phyloP scores from a whole-genome alignment of 805 yeast genomes.

The Barnettozyma botsteinii region DNA sequence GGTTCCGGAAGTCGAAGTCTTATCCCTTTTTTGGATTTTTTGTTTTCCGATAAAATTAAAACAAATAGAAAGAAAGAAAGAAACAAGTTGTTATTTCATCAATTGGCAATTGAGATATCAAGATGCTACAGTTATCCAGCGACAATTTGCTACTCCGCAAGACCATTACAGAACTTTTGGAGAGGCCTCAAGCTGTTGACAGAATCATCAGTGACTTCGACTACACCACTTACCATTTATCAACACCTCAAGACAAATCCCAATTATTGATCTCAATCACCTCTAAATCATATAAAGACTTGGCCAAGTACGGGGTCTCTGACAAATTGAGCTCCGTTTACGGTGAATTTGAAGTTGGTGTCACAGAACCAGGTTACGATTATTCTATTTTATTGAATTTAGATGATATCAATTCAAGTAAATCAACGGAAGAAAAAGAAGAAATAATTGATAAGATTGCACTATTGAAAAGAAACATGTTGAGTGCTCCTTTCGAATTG shows the following conservation, averaged over 20 bases:
- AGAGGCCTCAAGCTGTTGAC: constrained; percentile 54
- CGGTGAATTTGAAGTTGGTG: constrained; percentile 33
- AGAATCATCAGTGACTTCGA: constrained; percentile 93
- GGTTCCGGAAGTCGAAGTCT: background rate
- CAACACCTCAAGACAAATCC: constrained; percentile 76
- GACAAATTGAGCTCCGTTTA: constrained; percentile 48
- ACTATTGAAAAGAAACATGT: constrained; percentile 73
- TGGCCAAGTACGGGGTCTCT: constrained; percentile 59
- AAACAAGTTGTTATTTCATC: too few relatives aligned
- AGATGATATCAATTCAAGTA: constrained; percentile 30
- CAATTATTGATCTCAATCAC: constrained; percentile 60
- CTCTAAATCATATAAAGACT: constrained; percentile 73
- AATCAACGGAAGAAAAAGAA: constrained; percentile 41
- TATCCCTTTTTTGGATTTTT: background rate
- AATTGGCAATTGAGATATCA: background rate
- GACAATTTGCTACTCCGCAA: constrained; percentile 78
- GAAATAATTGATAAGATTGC: constrained; percentile 60
- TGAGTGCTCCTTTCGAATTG: constrained; percentile 88
- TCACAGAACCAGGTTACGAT: constrained; percentile 72
- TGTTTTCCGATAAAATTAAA: constrained; percentile 7
- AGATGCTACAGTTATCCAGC: constrained; percentile 76
- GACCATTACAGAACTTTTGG: constrained; percentile 69
- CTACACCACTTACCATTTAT: constrained; percentile 87
- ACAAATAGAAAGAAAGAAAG: background rate
- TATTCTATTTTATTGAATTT: constrained; percentile 70